Evolutionary conservation across 441 rosid genomes (phyloP).

Genomic region (Theobroma grandiflorum): DNA sequence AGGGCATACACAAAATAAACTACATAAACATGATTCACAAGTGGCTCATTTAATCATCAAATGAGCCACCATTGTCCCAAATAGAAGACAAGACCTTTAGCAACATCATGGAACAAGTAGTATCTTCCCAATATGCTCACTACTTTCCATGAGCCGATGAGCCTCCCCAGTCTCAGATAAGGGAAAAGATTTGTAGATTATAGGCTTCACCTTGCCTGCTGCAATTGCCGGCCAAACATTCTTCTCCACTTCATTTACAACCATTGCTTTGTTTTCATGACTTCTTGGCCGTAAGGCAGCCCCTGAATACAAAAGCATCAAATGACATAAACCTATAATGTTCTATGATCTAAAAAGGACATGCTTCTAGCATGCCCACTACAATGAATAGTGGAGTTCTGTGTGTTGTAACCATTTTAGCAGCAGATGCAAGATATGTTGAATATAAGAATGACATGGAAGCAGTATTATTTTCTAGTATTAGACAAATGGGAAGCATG

Average conservation of each 20-base stretch:
- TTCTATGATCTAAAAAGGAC: neutral
- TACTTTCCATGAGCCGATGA: constrained; percentile 81
- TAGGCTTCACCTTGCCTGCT: constrained; percentile 78
- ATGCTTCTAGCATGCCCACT: neutral
- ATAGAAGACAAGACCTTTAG: neutral
- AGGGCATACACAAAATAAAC: neutral
- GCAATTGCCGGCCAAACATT: constrained; percentile 83
- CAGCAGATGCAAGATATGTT: constrained; percentile 7
- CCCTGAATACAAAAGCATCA: constrained; percentile 45
- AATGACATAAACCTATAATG: neutral
- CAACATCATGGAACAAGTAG: constrained; percentile 59
- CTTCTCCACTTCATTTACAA: constrained; percentile 82
- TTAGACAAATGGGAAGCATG: neutral
- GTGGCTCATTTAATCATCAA: constrained; percentile 9
- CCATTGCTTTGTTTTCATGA: constrained; percentile 68
- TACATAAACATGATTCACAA: neutral
- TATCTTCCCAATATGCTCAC: constrained; percentile 82
- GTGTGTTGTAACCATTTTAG: neutral
- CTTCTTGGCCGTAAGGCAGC: constrained; percentile 78
- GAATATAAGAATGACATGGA: neutral
- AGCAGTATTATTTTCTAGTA: neutral
- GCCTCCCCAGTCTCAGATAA: constrained; percentile 75
- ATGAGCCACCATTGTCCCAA: neutral
- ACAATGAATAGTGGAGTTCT: neutral
- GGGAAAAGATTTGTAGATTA: constrained; percentile 61